Base-by-base conservation (phyloP, 768 basidiomycete species). In the Rhizopogon salebrosus region DNA sequence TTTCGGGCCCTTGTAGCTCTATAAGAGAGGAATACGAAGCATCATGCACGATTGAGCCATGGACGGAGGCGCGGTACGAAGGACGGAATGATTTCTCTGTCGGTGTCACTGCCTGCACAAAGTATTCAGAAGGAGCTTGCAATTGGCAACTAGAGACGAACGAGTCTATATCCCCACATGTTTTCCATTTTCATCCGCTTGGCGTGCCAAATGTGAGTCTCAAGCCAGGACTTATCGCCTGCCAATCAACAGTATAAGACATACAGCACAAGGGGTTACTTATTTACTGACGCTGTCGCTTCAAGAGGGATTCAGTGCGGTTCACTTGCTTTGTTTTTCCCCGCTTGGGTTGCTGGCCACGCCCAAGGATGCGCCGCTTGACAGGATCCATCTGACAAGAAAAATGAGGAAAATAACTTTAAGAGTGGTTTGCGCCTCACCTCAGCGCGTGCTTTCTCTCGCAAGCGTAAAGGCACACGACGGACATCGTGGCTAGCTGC, bases 131-230 rank as follows among this genome's bases (percentile, higher is more conserved):
- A 22, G 29, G 4, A 26, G 27, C 34, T 27, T 48, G 1, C 6
- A 41, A 35, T 52, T 22, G 48, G 22, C 27, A 39, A 20, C 36
- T 27, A 37, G 24, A n/a, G 41, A 63, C 78, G 20, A 26, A 92
- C 93, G 50, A 99, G 74, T 59, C 92, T 79, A 65, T 92, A 92
- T 0, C 92, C 92, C 94, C 94, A 98, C 68, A 90, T 77, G 57
- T 84, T 85, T 59, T 85, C 79, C 95, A 98, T 98, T 56, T 87
- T 83, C 85, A 95, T 95, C 6, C 97, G 82, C 69, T 98, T 98
- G 1, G 94, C 90, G 61, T 98, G 95, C 92, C 94, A 98, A 18
- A 98, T 70, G 66, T 99, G 97, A 5, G 94, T 95, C 64, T 95
- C 92, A 0, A 99, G 81, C 95, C 95, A 98, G 11, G 78, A 73